A percentile compares a stretch with the other conserved stretches of the same genome.
phyloP scores from a whole-genome alignment of 805 yeast genomes.

The Metahyphopichia silvanorum region DNA sequence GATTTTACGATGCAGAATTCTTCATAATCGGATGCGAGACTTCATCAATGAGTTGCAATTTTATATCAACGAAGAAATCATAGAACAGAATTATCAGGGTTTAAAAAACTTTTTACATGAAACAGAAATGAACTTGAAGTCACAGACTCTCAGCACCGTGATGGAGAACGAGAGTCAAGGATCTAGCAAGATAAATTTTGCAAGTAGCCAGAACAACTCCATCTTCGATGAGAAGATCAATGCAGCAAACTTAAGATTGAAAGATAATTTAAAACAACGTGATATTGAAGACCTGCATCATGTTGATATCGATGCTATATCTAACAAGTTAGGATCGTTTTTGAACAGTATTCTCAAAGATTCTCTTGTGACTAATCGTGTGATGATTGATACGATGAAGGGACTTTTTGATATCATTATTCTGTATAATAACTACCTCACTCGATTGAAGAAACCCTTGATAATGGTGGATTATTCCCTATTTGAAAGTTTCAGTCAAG shows the following conservation, averaged over 20 bases:
- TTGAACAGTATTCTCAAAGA: constrained; percentile 63
- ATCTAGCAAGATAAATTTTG: constrained; percentile 8
- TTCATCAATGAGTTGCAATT: constrained; percentile 53
- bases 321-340: constrained; percentile 43
- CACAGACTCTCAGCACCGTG: neutral
- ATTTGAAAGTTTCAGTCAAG: constrained; percentile 30
- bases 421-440: constrained; percentile 46
- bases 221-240: constrained; percentile 15
- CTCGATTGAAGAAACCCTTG: constrained; percentile 53
- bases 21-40: constrained; percentile 57
- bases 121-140: constrained; percentile 4
- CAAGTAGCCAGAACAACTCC: constrained; percentile 11
- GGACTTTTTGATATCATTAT: constrained; percentile 45
- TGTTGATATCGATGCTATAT: constrained; percentile 14
- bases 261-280: constrained; percentile 1
- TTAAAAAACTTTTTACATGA: constrained; percentile 26
- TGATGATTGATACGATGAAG: constrained; percentile 45
- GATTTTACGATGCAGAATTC: constrained; percentile 50
- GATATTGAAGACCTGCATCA: neutral
- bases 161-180: constrained; percentile 7
- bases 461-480: constrained; percentile 48
- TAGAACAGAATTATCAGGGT: constrained; percentile 50
- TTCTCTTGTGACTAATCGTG: constrained; percentile 61
- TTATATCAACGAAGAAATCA: constrained; percentile 57
- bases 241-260: neutral